A percentile compares a stretch with the other conserved stretches of the same genome.
Conservation (phyloP, 192 early-diverging fungal genomes). For the Phlyctochytrium arcticum region DNA sequence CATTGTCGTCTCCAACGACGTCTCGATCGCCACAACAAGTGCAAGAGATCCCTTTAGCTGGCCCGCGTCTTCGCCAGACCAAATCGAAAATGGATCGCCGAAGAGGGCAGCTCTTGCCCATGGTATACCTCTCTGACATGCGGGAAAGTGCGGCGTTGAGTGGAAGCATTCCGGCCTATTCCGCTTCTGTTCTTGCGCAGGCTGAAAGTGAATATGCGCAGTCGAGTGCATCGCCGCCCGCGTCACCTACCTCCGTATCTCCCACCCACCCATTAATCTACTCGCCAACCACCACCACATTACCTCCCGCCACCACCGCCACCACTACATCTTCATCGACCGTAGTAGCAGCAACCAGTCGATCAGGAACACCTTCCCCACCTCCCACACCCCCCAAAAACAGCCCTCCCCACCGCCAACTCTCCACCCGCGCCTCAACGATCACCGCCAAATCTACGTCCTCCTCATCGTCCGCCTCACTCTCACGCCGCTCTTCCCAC, state of each 20-base stretch:
- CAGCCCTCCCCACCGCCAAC: not conserved
- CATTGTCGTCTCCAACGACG: too few species aligned
- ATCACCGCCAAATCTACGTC: too few species aligned
- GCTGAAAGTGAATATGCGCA: too few species aligned
- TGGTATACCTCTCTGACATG: not conserved
- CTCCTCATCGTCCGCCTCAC: too few species aligned
- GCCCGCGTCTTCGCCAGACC: not conserved
- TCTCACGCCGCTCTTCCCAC: too few species aligned
- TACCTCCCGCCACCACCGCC: not conserved
- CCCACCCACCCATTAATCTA: not conserved
- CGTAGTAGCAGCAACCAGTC: too few species aligned
- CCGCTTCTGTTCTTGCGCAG: too few species aligned
- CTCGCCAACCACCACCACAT: not conserved
- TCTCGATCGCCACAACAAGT: too few species aligned
- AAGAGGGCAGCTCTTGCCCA: slow-evolving; percentile 5
- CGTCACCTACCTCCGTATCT: not conserved
- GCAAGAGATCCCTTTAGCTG: not conserved
- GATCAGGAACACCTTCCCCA: too few species aligned
- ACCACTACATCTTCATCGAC: not conserved
- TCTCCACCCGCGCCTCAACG: not conserved
- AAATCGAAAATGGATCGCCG: slow-evolving; percentile 11
- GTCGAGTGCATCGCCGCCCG: too few species aligned
- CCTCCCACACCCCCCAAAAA: not conserved
- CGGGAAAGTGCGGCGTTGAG: not conserved
- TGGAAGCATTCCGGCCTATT: not conserved